A percentile compares a stretch with the other conserved stretches of the same genome.
Evolutionary conservation across 257 asterid species (phyloP).

Genomic region (Datura wrightii): DNA sequence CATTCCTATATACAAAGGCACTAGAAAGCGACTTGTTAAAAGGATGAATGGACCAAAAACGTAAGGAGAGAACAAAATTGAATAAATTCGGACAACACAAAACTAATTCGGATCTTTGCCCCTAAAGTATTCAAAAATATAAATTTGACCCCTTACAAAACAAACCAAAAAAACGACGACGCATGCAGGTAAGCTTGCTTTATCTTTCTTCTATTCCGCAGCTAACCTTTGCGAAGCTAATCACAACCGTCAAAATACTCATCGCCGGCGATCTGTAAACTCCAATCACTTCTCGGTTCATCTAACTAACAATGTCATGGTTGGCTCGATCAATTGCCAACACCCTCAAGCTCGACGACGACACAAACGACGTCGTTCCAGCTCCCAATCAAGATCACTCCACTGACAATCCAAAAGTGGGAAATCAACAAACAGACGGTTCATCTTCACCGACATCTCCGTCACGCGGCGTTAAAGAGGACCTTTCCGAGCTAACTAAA

Average conservation of each 20-base stretch:
- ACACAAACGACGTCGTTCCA: background rate
- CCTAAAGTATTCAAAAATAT: too few species aligned
- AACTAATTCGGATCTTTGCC: too few species aligned
- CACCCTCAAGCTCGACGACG: background rate
- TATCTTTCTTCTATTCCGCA: background rate
- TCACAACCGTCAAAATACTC: background rate
- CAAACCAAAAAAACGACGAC: background rate
- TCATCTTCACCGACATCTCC: background rate
- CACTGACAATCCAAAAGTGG: background rate
- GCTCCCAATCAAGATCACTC: background rate
- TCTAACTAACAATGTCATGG: constrained; percentile 7
- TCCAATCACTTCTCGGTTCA: background rate
- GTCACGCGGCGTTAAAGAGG: constrained; percentile 88
- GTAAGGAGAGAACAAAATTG: too few species aligned
- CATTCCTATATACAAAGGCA: too few species aligned
- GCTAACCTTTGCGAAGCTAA: background rate
- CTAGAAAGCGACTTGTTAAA: too few species aligned
- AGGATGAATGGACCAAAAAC: too few species aligned
- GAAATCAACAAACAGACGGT: background rate
- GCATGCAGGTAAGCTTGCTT: background rate
- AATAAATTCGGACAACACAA: too few species aligned
- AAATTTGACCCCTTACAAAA: too few species aligned
- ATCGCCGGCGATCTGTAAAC: constrained; percentile 5
- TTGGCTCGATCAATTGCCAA: constrained; percentile 7
- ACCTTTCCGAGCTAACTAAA: constrained; percentile 80